phyloP scores from a whole-genome alignment of 2,329 filamentous ascomycete species.

The Xylariales sp. region DNA sequence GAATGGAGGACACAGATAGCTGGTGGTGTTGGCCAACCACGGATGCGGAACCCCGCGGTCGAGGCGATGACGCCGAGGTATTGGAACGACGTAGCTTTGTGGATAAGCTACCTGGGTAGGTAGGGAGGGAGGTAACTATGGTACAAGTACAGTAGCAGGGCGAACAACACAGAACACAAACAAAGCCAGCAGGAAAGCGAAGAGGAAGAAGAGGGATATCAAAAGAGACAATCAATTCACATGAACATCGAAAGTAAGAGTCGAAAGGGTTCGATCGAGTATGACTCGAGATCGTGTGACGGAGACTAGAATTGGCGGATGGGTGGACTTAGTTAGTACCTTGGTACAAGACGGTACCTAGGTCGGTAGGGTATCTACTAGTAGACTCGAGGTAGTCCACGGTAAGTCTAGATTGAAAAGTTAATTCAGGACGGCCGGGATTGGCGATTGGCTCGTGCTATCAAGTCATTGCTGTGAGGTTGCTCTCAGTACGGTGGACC shows the following conservation, averaged over 20 bases:
- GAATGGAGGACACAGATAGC: constrained; percentile 12
- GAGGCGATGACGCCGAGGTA: constrained; percentile 36
- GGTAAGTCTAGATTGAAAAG: constrained; percentile 20
- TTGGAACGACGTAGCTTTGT: constrained; percentile 15
- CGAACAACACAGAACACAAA: constrained; percentile 4
- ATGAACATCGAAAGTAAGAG: constrained; percentile 6
- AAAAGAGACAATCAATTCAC: constrained; percentile 20
- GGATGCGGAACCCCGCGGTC: constrained; percentile 43
- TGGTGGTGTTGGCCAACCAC: constrained; percentile 21
- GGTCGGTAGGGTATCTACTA: no score
- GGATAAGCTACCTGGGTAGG: constrained; percentile 1
- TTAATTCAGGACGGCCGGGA: constrained; percentile 40
- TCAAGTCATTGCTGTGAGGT: constrained; percentile 1
- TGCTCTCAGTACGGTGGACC: constrained; percentile 4
- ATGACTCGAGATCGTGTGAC: constrained; percentile 41
- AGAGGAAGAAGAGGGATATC: background rate
- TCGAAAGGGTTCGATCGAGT: constrained; percentile 7
- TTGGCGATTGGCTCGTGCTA: constrained; percentile 45
- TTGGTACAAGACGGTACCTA: background rate
- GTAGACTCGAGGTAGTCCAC: constrained; percentile 14
- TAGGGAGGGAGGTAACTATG: background rate
- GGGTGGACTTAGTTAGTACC: constrained; percentile 27
- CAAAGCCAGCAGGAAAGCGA: constrained; percentile 9
- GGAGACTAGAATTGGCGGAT: constrained; percentile 24
- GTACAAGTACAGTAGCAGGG: constrained; percentile 11